These are phyloP conservation scores for Neovahlkampfia damariscottae DNA, from an alignment of 78 protist genomes.

Conservation along the genomic window DNA sequence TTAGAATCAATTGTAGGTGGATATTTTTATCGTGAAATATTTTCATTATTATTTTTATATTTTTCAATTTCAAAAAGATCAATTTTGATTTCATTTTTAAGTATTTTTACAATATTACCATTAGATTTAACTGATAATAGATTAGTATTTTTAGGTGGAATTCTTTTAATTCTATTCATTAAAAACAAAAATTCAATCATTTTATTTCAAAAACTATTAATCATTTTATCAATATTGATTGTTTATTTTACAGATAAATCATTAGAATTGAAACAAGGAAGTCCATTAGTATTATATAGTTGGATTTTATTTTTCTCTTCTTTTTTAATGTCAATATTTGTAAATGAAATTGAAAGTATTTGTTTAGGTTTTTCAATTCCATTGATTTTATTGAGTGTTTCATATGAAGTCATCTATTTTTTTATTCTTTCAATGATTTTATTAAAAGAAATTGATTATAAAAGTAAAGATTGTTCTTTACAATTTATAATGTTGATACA, in stretches of 20 bases:
- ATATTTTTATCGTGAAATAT: slow-evolving; percentile 14
- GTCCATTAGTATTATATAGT: too few relatives aligned
- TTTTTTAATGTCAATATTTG: too few relatives aligned
- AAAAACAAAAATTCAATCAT: too few relatives aligned
- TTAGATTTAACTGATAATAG: too few relatives aligned
- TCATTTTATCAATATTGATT: too few relatives aligned
- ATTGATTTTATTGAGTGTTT: slow-evolving; percentile 14
- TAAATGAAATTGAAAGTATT: neutral
- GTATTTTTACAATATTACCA: too few relatives aligned
- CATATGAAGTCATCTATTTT: slow-evolving; percentile 25
- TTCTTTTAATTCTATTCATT: too few relatives aligned
- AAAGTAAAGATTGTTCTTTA: slow-evolving; percentile 23
- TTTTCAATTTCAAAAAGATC: too few relatives aligned
- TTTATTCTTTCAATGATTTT: slow-evolving; percentile 10
- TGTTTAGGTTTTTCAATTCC: slow-evolving; percentile 4
- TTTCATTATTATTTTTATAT: slow-evolving; percentile 27
- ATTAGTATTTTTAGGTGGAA: too few relatives aligned
- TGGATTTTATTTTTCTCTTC: too few relatives aligned
- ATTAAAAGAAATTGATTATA: neutral
- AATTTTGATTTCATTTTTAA: too few relatives aligned
- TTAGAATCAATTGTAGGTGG: neutral
- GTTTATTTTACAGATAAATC: slow-evolving; percentile 37
- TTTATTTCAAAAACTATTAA: too few relatives aligned
- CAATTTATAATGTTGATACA: slow-evolving; percentile 43
- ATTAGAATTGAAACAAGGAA: slow-evolving; percentile 30